Conservation (phyloP, 1,284 basidiomycete genomes). For the Rhodotorula sp. region DNA sequence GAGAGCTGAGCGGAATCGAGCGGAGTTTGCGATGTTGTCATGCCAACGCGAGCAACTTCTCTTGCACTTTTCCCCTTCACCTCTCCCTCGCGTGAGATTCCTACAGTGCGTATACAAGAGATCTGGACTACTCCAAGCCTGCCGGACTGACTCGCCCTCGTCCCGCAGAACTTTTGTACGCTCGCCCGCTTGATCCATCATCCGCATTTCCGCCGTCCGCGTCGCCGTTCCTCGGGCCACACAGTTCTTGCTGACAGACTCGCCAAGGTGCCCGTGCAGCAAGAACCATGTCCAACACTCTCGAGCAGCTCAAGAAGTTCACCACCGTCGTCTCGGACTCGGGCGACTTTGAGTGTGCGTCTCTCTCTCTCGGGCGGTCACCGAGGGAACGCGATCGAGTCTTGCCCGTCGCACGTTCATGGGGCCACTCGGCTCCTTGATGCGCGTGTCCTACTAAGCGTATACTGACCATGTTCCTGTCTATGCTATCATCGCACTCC, state of each 20-base stretch:
- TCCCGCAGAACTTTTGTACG: not conserved
- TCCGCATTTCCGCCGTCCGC: not conserved
- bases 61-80: too few species aligned
- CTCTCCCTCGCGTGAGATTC: too few species aligned
- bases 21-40: too few species aligned
- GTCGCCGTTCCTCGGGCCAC: not conserved
- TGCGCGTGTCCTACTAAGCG: not conserved
- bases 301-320: conserved; percentile 81
- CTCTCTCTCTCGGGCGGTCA: not conserved
- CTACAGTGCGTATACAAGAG: too few species aligned
- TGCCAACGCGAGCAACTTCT: too few species aligned
- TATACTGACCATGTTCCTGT: not conserved
- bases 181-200: not conserved
- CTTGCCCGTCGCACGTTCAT: too few species aligned
- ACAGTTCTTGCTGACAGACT: not conserved
- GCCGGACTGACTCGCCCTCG: not conserved
- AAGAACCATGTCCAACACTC: conserved; percentile 73
- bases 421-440: not conserved
- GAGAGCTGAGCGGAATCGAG: too few species aligned
- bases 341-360: conserved; percentile 60
- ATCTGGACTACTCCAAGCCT: too few species aligned
- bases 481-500: conserved; percentile 57
- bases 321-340: conserved; percentile 81
- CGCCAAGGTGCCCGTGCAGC: not conserved
- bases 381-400: not conserved